A percentile compares a stretch with the other conserved stretches of the same genome.
These are phyloP conservation scores for Antrodiella citrinella DNA, from an alignment of 768 basidiomycete genomes.

Conservation along the genomic window DNA sequence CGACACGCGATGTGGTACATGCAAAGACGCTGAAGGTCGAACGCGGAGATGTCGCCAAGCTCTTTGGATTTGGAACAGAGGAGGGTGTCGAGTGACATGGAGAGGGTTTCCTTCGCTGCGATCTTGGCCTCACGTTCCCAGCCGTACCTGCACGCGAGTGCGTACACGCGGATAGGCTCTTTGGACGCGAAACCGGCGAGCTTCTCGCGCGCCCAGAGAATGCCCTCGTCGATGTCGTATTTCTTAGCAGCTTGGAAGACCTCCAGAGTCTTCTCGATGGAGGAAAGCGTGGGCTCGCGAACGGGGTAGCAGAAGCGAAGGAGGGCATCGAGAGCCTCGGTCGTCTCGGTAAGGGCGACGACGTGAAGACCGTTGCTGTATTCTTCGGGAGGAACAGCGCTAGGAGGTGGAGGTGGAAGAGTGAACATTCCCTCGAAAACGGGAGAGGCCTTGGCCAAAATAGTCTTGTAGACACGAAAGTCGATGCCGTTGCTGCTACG, in stretches of 20 bases:
- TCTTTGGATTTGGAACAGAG: background rate
- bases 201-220: background rate
- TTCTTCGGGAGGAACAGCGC: background rate
- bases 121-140: slow-evolving; percentile 45
- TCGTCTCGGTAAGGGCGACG: background rate
- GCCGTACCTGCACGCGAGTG: slow-evolving; percentile 34
- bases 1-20: slow-evolving; percentile 1
- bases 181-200: background rate
- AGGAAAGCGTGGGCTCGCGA: background rate
- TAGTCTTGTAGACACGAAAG: slow-evolving; percentile 17
- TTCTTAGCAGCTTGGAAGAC: slow-evolving; percentile 5
- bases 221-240: slow-evolving; percentile 7
- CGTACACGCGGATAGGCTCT: slow-evolving; percentile 6
- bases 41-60: slow-evolving; percentile 1
- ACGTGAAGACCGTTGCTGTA: slow-evolving; percentile 9
- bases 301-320: slow-evolving; percentile 4
- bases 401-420: slow-evolving; percentile 9
- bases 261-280: background rate
- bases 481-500: slow-evolving; percentile 19
- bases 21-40: slow-evolving; percentile 6
- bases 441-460: slow-evolving; percentile 19
- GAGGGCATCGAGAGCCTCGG: slow-evolving; percentile 1
- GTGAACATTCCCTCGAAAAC: slow-evolving; percentile 22
- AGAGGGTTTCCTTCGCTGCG: slow-evolving; percentile 33
- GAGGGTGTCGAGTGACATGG: background rate